Percentiles rank a stretch among this genome's conserved stretches.
phyloP scores from a whole-genome alignment of 2,329 filamentous ascomycete species.

The Aspergillus ruber region DNA sequence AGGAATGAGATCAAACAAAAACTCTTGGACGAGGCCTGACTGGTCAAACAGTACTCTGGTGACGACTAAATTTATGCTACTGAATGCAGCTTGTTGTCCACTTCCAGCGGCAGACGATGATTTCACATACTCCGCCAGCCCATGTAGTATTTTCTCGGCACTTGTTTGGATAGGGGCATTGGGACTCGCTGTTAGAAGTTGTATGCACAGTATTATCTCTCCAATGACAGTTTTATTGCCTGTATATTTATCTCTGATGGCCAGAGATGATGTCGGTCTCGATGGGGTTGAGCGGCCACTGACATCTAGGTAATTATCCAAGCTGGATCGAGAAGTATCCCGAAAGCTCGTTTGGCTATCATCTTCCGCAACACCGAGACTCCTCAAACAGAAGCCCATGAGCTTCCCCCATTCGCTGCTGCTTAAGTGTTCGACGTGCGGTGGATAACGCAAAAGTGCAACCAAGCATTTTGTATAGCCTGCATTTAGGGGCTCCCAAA shows the following conservation, averaged over 20 bases:
- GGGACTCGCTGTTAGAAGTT: constrained; percentile 56
- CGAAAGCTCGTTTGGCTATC: constrained; percentile 25
- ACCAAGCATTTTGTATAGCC: constrained; percentile 74
- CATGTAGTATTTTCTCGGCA: constrained; percentile 50
- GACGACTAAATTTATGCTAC: constrained; percentile 66
- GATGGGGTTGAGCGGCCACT: constrained; percentile 25
- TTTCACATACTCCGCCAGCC: constrained; percentile 56
- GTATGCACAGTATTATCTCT: constrained; percentile 60
- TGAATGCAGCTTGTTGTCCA: constrained; percentile 67
- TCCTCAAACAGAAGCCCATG: constrained; percentile 63
- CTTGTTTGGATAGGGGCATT: constrained; percentile 61
- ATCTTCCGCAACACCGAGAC: constrained; percentile 39
- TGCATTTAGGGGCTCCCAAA: constrained; percentile 63
- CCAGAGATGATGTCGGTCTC: constrained; percentile 20
- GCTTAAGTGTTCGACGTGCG: constrained; percentile 74
- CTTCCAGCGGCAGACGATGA: constrained; percentile 55
- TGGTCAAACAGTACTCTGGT: constrained; percentile 62
- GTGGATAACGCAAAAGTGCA: constrained; percentile 62
- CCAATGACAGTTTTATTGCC: constrained; percentile 37
- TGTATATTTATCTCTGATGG: constrained; percentile 18
- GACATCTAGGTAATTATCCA: constrained; percentile 21
- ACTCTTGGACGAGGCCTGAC: constrained; percentile 53
- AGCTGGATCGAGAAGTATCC: constrained; percentile 18
- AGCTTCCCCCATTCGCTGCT: constrained; percentile 61
- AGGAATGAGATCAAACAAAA: constrained; percentile 59